Conservation (phyloP, 2,329 filamentous ascomycete genomes). For the Colletotrichum musae region DNA sequence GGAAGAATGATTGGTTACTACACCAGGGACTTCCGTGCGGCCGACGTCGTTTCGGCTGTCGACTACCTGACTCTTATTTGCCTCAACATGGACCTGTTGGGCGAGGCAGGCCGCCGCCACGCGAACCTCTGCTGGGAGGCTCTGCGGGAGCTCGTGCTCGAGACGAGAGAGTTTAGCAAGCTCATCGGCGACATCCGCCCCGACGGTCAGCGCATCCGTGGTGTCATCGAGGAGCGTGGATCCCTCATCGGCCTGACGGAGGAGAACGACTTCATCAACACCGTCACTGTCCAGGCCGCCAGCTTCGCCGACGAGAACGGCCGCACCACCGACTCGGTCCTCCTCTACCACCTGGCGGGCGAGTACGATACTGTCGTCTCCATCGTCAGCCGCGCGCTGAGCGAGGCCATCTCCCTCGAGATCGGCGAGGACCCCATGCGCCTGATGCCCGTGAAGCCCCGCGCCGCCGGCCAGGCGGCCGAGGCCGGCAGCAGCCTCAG, state of each 20-base stretch:
- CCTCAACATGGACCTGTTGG: constrained; percentile 86
- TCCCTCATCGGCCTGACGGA: constrained; percentile 84
- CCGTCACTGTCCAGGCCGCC: constrained; percentile 94
- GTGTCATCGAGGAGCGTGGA: constrained; percentile 89
- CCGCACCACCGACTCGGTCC: constrained; percentile 91
- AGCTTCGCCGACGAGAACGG: constrained; percentile 95
- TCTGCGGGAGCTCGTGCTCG: constrained; percentile 92
- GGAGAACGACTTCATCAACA: constrained; percentile 87
- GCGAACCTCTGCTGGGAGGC: constrained; percentile 90
- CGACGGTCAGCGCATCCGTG: constrained; percentile 87
- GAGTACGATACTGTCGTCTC: constrained; percentile 95
- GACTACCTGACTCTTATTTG: constrained; percentile 95
- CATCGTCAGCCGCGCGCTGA: constrained; percentile 91
- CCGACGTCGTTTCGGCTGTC: constrained; percentile 88
- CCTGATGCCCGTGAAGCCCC: constrained; percentile 84
- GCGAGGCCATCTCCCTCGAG: constrained; percentile 89
- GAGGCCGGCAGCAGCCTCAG: constrained; percentile 70
- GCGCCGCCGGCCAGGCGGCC: constrained; percentile 60
- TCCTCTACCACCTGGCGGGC: constrained; percentile 93
- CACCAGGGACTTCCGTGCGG: constrained; percentile 94
- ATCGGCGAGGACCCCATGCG: constrained; percentile 85
- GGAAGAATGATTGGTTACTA: constrained; percentile 95
- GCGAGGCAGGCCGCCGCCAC: constrained; percentile 82
- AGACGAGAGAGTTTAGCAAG: constrained; percentile 95
- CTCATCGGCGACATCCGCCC: constrained; percentile 91